These are phyloP conservation scores for Centaurea solstitialis DNA, from an alignment of 129 eudicot species.

Conservation along the genomic window DNA sequence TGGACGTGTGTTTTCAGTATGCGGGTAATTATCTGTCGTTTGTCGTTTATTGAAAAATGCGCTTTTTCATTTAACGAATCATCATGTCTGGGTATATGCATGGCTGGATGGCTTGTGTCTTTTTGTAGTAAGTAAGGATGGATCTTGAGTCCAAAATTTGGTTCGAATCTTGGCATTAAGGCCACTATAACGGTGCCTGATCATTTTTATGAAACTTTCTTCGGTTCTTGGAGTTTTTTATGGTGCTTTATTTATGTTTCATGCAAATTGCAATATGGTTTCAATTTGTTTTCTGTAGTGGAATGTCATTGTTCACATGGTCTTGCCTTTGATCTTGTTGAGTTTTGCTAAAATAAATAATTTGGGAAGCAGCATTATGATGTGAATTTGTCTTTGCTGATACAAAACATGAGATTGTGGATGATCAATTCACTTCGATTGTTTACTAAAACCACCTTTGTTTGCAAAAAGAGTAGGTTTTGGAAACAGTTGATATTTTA, in stretches of 20 bases:
- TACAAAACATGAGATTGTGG: too few species aligned
- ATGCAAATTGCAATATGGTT: not conserved
- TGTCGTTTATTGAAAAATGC: not conserved
- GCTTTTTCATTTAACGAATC: not conserved
- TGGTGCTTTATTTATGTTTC: not conserved
- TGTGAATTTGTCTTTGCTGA: too few species aligned
- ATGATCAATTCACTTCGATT: too few species aligned
- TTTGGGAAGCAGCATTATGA: too few species aligned
- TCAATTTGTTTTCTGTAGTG: too few species aligned
- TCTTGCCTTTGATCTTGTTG: too few species aligned
- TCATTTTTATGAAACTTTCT: constrained; percentile 16
- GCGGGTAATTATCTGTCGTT: constrained; percentile 29
- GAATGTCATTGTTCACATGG: too few species aligned
- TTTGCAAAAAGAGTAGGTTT: too few species aligned
- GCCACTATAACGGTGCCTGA: constrained; percentile 36
- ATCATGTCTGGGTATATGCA: constrained; percentile 18
- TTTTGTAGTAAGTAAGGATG: constrained; percentile 36
- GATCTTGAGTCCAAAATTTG: constrained; percentile 32
- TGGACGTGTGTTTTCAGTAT: constrained; percentile 49
- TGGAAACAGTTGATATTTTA: too few species aligned
- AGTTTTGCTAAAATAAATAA: too few species aligned
- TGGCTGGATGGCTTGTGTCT: constrained; percentile 11
- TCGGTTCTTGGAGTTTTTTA: not conserved
- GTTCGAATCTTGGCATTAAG: constrained; percentile 23
- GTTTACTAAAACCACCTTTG: too few species aligned